A percentile compares a stretch with the other conserved stretches of the same genome.
These are phyloP conservation scores for Geum urbanum DNA, from an alignment of 306 rosid genomes.

Conservation along the genomic window DNA sequence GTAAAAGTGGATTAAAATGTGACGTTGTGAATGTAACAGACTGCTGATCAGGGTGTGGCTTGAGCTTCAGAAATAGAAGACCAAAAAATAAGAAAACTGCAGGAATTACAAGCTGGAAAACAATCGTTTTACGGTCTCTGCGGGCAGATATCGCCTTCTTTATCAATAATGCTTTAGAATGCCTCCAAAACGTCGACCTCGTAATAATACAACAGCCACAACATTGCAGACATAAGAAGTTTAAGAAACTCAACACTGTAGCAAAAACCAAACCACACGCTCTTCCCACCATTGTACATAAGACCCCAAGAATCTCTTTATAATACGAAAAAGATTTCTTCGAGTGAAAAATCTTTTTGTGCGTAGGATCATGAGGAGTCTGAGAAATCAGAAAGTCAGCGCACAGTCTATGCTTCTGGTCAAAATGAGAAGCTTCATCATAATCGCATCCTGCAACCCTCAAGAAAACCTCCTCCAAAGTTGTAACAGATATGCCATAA, in stretches of 20 bases:
- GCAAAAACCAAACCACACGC: conserved; percentile 59
- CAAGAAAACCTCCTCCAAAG: conserved; percentile 94
- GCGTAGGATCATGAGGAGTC: conserved; percentile 39
- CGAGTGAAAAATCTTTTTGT: conserved; percentile 34
- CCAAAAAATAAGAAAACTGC: conserved; percentile 79
- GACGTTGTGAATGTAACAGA: conserved; percentile 79
- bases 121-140: conserved; percentile 79
- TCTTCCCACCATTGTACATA: conserved; percentile 50
- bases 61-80: conserved; percentile 83
- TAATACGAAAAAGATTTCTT: conserved; percentile 49
- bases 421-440: conserved; percentile 52
- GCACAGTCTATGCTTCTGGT: conserved; percentile 33
- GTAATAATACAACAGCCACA: conserved; percentile 69
- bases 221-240: conserved; percentile 52
- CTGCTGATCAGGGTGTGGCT: conserved; percentile 95
- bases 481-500: conserved; percentile 95
- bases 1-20: conserved; percentile 76
- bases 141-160: conserved; percentile 90
- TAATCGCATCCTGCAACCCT: conserved; percentile 86
- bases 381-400: conserved; percentile 43
- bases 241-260: conserved; percentile 46
- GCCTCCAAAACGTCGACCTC: conserved; percentile 82
- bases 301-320: conserved; percentile 47
- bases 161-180: conserved; percentile 73
- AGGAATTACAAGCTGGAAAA: conserved; percentile 94